Conservation (phyloP, 345 rosid species). For the Bretschneidera sinensis region DNA sequence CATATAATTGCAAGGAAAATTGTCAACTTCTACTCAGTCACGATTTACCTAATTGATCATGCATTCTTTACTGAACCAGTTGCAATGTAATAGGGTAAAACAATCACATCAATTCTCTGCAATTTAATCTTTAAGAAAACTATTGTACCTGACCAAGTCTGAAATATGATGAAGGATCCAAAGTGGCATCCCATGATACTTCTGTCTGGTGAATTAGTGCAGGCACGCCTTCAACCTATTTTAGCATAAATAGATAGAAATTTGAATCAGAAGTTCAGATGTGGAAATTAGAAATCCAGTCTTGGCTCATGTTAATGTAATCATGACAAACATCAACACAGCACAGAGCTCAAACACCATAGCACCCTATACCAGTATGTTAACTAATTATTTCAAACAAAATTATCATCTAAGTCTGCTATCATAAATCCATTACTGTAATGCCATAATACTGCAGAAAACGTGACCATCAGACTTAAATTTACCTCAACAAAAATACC, state of each 20-base stretch:
- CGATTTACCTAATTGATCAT: neutral
- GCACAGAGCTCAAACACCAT: neutral
- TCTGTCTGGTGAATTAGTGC: slow-evolving; percentile 92
- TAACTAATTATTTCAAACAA: too few relatives aligned
- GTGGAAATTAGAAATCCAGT: neutral
- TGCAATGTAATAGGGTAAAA: neutral
- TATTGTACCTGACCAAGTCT: slow-evolving; percentile 78
- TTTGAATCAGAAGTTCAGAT: neutral
- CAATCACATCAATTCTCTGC: slow-evolving; percentile 3
- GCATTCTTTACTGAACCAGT: neutral
- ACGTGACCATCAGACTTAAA: neutral
- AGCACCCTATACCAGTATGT: too few relatives aligned
- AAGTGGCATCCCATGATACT: slow-evolving; percentile 95
- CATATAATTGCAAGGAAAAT: neutral
- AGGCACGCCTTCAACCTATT: slow-evolving; percentile 81
- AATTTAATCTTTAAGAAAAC: slow-evolving; percentile 9
- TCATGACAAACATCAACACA: slow-evolving; percentile 1
- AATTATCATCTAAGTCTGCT: too few relatives aligned
- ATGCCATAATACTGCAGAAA: neutral
- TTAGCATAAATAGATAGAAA: slow-evolving; percentile 11
- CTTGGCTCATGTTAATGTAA: slow-evolving; percentile 2
- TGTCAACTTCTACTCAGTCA: slow-evolving; percentile 6
- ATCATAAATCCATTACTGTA: neutral
- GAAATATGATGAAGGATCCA: slow-evolving; percentile 77
- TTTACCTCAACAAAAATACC: slow-evolving; percentile 93